phyloP scores from a whole-genome alignment of 2,329 filamentous ascomycete genomes.

The Xylariaceae sp. region DNA sequence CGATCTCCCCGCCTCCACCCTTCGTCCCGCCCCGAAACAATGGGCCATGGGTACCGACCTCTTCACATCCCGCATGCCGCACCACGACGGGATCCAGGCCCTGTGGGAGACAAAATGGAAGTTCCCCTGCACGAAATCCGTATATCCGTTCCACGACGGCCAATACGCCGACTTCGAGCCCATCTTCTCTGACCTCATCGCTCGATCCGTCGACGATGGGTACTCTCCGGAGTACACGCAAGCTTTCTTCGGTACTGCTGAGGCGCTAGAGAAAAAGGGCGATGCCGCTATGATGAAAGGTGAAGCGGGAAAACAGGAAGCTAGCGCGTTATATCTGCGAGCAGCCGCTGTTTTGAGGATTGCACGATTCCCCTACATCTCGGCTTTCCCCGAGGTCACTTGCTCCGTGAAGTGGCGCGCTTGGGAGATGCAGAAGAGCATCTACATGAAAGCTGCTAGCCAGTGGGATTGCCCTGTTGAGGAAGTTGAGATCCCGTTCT shows the following conservation, averaged over 20 bases:
- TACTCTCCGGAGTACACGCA: constrained; percentile 62
- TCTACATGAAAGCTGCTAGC: constrained; percentile 54
- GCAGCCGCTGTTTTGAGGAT: constrained; percentile 72
- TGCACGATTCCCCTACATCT: constrained; percentile 62
- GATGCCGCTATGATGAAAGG: constrained; percentile 46
- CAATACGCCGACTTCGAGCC: constrained; percentile 64
- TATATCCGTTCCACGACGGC: constrained; percentile 74
- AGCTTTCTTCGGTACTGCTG: constrained; percentile 58
- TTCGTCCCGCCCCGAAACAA: constrained; percentile 20
- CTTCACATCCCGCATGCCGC: constrained; percentile 46
- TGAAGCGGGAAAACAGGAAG: constrained; percentile 47
- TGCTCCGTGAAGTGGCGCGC: constrained; percentile 53
- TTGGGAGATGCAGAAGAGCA: constrained; percentile 62
- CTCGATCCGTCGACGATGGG: constrained; percentile 59
- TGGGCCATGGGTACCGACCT: constrained; percentile 44
- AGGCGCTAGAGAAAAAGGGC: constrained; percentile 51
- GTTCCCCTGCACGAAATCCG: constrained; percentile 56
- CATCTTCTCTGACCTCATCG: constrained; percentile 60
- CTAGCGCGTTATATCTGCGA: constrained; percentile 63
- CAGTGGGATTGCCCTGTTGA: constrained; percentile 55
- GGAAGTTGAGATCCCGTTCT: constrained; percentile 61
- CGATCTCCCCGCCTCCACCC: not conserved
- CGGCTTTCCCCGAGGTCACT: constrained; percentile 35
- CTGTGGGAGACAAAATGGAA: constrained; percentile 78
- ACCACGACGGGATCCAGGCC: constrained; percentile 56